Evolutionary conservation across 2,329 filamentous ascomycete genomes (phyloP).

Genomic region (Rhytidhysteron rufulum): DNA sequence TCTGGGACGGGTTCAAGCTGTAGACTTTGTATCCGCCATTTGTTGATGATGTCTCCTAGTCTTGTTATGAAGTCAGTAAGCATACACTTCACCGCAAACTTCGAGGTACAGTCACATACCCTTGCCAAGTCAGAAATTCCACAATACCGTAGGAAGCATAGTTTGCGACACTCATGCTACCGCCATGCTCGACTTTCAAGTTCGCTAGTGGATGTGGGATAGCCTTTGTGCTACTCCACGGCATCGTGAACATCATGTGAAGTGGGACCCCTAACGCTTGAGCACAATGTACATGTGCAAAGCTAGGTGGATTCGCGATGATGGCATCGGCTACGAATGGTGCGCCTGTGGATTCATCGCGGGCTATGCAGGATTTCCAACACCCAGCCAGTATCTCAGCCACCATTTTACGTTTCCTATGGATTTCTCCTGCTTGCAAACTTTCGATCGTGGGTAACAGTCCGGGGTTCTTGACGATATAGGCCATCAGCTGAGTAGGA

Average conservation of each 20-base stretch:
- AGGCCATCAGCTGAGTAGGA: constrained; percentile 45
- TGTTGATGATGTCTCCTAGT: constrained; percentile 46
- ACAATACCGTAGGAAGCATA: constrained; percentile 47
- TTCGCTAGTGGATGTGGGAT: constrained; percentile 52
- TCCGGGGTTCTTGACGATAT: constrained; percentile 49
- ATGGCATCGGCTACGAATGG: constrained; percentile 14
- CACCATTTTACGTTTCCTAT: constrained; percentile 17
- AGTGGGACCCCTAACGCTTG: constrained; percentile 12
- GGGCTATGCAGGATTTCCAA: constrained; percentile 23
- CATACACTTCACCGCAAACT: too few relatives aligned
- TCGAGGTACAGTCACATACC: constrained; percentile 21
- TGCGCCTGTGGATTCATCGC: not conserved
- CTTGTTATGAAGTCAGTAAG: constrained; percentile 16
- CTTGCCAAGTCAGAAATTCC: constrained; percentile 50
- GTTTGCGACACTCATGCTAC: constrained; percentile 35
- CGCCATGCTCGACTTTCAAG: constrained; percentile 33
- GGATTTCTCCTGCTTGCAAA: constrained; percentile 27
- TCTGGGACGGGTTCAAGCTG: constrained; percentile 38
- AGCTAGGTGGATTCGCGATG: constrained; percentile 17
- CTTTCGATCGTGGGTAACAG: constrained; percentile 28
- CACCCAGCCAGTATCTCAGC: constrained; percentile 28
- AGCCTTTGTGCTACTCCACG: constrained; percentile 43
- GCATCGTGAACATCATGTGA: constrained; percentile 40
- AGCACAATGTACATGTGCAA: constrained; percentile 14
- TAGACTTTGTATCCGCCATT: constrained; percentile 35